A percentile compares a stretch with the other conserved stretches of the same genome.
These are phyloP conservation scores for Ostreobium quekettii DNA, from an alignment of 139 green algal genomes.

Conservation along the genomic window DNA sequence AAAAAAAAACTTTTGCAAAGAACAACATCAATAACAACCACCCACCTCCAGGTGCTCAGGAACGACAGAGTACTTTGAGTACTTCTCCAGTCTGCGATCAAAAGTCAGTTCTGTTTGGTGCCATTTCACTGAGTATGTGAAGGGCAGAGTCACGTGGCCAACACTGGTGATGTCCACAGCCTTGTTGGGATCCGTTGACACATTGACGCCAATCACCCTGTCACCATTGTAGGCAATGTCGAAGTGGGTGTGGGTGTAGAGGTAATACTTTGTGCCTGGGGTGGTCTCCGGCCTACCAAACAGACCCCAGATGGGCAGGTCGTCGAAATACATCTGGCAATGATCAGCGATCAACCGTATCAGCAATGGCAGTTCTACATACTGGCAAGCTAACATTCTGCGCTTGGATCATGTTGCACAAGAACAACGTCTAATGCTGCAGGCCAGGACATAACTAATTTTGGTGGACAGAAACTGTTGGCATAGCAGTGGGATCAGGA, in stretches of 20 bases:
- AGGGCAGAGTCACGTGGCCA: constrained; percentile 39
- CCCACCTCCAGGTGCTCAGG: constrained; percentile 84
- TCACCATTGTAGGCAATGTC: constrained; percentile 81
- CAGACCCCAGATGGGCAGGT: constrained; percentile 96
- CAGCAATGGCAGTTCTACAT: no score
- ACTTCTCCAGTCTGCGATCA: constrained; percentile 83
- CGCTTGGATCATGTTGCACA: no score
- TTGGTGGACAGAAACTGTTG: no score
- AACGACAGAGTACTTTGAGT: constrained; percentile 80
- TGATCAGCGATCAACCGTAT: no score
- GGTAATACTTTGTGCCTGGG: constrained; percentile 39
- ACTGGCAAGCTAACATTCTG: no score
- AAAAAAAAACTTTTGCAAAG: constrained; percentile 10
- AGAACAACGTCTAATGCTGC: no score
- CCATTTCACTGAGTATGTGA: constrained; percentile 85
- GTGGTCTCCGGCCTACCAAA: constrained; percentile 74
- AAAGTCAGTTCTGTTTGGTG: constrained; percentile 53
- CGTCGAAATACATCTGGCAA: constrained; percentile 87
- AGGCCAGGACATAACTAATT: no score
- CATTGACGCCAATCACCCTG: constrained; percentile 43
- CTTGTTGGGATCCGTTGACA: constrained; percentile 42
- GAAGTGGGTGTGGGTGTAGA: constrained; percentile 96
- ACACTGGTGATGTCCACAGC: constrained; percentile 70
- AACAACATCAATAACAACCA: no score
- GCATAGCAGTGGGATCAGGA: no score